Evolutionary conservation across 768 basidiomycete genomes (phyloP), one percentile per base, ranked within the genome.

Genomic region (Kwoniella bestiolae): DNA sequence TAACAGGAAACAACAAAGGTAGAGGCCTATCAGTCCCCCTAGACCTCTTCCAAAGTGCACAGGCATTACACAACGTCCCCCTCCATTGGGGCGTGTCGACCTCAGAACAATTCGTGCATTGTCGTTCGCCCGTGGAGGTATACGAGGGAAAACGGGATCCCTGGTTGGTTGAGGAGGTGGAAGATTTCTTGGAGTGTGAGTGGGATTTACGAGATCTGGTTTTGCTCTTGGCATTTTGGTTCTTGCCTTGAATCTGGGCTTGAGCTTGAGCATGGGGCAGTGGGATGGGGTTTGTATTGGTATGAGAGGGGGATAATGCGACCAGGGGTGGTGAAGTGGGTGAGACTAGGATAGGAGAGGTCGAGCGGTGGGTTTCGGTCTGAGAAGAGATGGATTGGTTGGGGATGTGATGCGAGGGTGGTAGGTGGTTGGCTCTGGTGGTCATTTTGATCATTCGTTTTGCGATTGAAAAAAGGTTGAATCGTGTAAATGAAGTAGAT

Each of bases 61-160:
- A 73, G 6, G 72, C 72, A 64, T 73, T 73, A 61, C 72, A 73
- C 23, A 73, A 50, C 6, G 60, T 66, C 7, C 72, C 69, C 26
- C 72, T 51, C 72, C 72, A 73, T 51, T 73, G 72, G 1, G 72
- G 72, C 6, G 72, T 73, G 61, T 73, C 72, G 18, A 58, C 32
- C 45, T 73, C 72, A 6, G 52, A 55, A 44, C 72, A 73, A 45
- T 73, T 73, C 8, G 69, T 73, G 38, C 72, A 73, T 59, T 73
- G 72, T 66, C 57, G 26, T 16, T 70, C 64, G n/a, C 62, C 67
- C 14, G 60, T 25, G 5, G 23, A 28, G 16, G 23, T 71, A 14
- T 58, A 23, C 11, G 67, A 18, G 9, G 72, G 45, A 31, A 73
- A 70, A 16, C 60, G 46, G 18, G 34, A 45, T 31, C 47, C 52